Base-by-base conservation (phyloP, 371 early-diverging fungal genomes). In the Dentiscutata heterogama region DNA sequence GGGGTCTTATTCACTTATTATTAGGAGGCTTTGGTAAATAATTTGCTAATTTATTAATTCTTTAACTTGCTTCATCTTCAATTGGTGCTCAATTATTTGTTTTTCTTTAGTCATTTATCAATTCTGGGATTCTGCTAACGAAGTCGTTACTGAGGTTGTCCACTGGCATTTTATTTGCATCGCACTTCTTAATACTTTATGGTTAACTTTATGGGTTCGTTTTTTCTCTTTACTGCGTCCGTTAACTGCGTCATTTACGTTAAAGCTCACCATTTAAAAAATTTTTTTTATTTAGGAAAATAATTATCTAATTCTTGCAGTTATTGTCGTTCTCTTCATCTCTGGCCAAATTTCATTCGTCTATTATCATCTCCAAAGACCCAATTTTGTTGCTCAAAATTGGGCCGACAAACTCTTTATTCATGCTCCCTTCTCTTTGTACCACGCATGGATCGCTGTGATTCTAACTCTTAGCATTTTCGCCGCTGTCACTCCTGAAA, bases 341-440 rank as follows among this genome's bases (percentile, higher is more conserved):
- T 29, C 64, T 11, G 14, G 25, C 20, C 58, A 7, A 25, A 20
- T 75, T 46, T 58, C 80, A 7, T 16, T 1, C 29, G 35, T 82
- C 56, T 53, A 31, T 72, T 3, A 4, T 16, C 85, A 89, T 81
- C 87, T 92, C 63, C 2, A 39, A 39, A 85, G 87, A 78, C 86
- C 87, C 75, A 82, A 88, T 68, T 86, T 86, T 51, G 88, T 90
- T 22, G 84, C 89, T 39, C 74, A 83, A 16, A 88, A 86, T 54
- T 85, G 86, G 84, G 85, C 82, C 58, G 91, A 93, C 70, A 86
- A 85, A 71, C 56, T 93, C 78, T 91, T 93, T 68, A 85, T 94
- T 81, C 94, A 93, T 84, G 91, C 92, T 54, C 94, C 94, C 65
- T 91, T 94, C 88, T 93, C 93, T 56, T 86, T 94, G 70, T 93